Evolutionary conservation across 2,329 filamentous ascomycete genomes (phyloP).

Genomic region (Blastomyces emzantsi): DNA sequence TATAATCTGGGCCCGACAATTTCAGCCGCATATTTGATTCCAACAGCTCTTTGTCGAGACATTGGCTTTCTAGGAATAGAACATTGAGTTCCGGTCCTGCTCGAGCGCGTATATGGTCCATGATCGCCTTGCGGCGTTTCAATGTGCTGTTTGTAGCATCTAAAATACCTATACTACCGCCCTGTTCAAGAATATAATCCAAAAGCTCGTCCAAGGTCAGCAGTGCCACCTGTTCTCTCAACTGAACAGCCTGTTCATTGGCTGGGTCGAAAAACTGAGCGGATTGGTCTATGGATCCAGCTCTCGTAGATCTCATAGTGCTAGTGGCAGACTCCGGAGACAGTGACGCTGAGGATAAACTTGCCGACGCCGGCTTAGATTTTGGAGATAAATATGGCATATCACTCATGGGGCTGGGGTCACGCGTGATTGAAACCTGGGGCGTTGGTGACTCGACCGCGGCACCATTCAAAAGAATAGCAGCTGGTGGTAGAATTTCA

Average conservation of each 20-base stretch:
- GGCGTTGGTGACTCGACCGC: slow-evolving; percentile 26
- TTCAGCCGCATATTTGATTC: slow-evolving; percentile 97
- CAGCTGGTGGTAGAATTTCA: slow-evolving; percentile 38
- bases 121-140: slow-evolving; percentile 70
- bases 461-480: slow-evolving; percentile 52
- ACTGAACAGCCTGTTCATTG: slow-evolving; percentile 69
- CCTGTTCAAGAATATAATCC: slow-evolving; percentile 73
- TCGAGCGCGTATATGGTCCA: slow-evolving; percentile 69
- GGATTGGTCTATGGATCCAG: slow-evolving; percentile 68
- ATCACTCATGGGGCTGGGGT: slow-evolving; percentile 15
- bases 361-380: not conserved
- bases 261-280: slow-evolving; percentile 89
- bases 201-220: slow-evolving; percentile 87
- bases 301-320: slow-evolving; percentile 16
- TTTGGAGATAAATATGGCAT: not conserved
- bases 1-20: slow-evolving; percentile 91
- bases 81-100: slow-evolving; percentile 82
- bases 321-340: slow-evolving; percentile 10
- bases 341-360: not conserved
- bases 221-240: slow-evolving; percentile 86
- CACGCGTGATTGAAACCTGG: slow-evolving; percentile 9
- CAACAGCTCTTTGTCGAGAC: slow-evolving; percentile 71
- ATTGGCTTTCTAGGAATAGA: slow-evolving; percentile 91
- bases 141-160: slow-evolving; percentile 97
- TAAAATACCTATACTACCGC: slow-evolving; percentile 85